A percentile compares a stretch with the other conserved stretches of the same genome.
Evolutionary conservation across 73 alveolate species (phyloP).

Genomic region (Diophrys appendiculata): DNA sequence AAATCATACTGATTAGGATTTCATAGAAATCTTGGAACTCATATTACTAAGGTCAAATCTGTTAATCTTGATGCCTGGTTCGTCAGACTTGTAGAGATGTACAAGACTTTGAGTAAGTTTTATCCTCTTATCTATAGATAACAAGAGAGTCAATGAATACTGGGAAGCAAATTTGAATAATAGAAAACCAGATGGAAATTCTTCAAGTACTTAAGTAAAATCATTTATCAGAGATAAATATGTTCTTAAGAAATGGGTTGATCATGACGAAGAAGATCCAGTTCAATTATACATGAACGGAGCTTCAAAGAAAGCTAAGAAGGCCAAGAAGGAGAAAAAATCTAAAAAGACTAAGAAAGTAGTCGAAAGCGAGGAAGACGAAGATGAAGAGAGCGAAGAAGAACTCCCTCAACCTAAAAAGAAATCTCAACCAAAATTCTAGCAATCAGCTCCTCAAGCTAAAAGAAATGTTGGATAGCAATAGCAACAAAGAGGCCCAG

Average conservation of each 20-base stretch:
- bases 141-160: constrained; percentile 57
- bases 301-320: too few species aligned
- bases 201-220: constrained; percentile 17
- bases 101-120: constrained; percentile 32
- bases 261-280: too few species aligned
- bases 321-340: constrained; percentile 40
- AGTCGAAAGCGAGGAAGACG: too few species aligned
- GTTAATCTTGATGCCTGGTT: constrained; percentile 71
- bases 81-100: constrained; percentile 52
- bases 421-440: too few species aligned
- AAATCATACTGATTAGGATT: not conserved
- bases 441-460: too few species aligned
- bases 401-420: too few species aligned
- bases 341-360: not conserved
- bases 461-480: too few species aligned
- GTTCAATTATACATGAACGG: too few species aligned
- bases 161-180: constrained; percentile 45
- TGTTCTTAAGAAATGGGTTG: constrained; percentile 19
- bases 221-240: constrained; percentile 40
- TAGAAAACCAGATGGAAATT: constrained; percentile 27
- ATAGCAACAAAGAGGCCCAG: too few species aligned
- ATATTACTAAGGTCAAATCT: constrained; percentile 62
- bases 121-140: not conserved
- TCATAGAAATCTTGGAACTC: constrained; percentile 72
- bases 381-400: constrained; percentile 5